A percentile compares a stretch with the other conserved stretches of the same genome.
Conservation (phyloP, 2,329 filamentous ascomycete species). For the Trichophyton equinum region DNA sequence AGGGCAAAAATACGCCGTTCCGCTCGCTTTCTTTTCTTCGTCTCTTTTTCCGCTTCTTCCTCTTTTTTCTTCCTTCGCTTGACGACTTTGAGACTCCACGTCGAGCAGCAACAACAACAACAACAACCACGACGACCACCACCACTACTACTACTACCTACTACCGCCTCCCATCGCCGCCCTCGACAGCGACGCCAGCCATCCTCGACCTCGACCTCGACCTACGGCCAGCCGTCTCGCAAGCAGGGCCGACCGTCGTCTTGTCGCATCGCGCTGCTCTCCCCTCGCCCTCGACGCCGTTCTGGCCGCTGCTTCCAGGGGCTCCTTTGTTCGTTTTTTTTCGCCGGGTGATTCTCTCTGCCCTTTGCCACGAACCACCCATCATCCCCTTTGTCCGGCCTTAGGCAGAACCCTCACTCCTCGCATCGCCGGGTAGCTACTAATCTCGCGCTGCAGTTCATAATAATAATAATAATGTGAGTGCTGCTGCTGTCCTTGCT, state of each 20-base stretch:
- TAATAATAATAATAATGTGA: conserved; percentile 1
- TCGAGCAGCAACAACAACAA: too few species aligned
- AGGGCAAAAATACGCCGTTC: neutral
- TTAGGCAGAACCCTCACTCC: neutral
- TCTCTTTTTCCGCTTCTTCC: neutral
- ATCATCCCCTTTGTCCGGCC: neutral
- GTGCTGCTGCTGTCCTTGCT: neutral
- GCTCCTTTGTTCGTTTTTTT: neutral
- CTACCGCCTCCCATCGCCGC: too few species aligned
- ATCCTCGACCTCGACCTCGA: too few species aligned
- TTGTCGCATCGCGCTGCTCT: neutral
- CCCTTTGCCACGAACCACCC: neutral
- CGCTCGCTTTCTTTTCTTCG: neutral
- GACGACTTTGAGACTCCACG: neutral
- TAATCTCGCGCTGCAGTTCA: neutral
- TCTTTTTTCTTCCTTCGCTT: neutral
- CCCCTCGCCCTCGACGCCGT: neutral
- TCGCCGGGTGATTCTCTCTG: neutral
- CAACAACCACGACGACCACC: too few species aligned
- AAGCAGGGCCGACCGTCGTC: neutral
- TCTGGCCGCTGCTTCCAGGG: neutral
- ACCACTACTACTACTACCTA: too few species aligned
- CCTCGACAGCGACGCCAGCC: too few species aligned
- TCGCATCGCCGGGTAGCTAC: neutral
- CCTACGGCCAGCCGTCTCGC: too few species aligned